Base-by-base conservation (phyloP, 129 eudicot genomes). In the Kitagawia praeruptora region DNA sequence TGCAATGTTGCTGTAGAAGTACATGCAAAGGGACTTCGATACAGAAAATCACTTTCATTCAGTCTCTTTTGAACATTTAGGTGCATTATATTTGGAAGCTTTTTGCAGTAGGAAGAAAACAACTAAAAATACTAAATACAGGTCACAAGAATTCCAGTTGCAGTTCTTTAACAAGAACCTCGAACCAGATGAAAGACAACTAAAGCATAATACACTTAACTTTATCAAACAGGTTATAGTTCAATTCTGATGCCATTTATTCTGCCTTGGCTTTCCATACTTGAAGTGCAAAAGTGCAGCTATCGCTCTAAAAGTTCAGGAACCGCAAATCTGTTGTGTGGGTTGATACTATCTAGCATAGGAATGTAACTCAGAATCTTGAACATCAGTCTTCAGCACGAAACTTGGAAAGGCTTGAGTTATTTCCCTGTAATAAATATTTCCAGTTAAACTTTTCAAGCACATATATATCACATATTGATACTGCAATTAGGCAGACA, bases 391-490 rank as follows among this genome's bases (percentile, higher is more conserved):
- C 76, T 81, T 81, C 80, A 88, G 79, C 78, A 92, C 87, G 34
- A 92, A 89, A 85, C 86, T 76, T 66, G 96, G 97, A 88, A 92
- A 92, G n/a, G 93, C 91, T 80, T 85, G 84, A 76, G 93, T 88
- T 67, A 92, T 85, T 80, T 92, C 97, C 95, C 97, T 92, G 95
- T 44, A 12, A 34, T 66, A 54, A 27, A 1, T 28, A 18, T 14
- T 23, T 70, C 7, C 13, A 49, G 25, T 56, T 46, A 28, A 25
- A 41, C 14, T 72, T 11, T 23, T 70, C 13, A 46, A 69, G 31
- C 15, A 47, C 49, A 39, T 9, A 38, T 21, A 13, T 41, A 58
- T 31, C 25, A 8, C 28, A 10, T 61, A 25, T 61, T 21, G 34
- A 25, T 4, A 61, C 13, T 61, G 31, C 69, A 8, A 8, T 19